Evolutionary conservation across 192 early-diverging fungal genomes (phyloP), one percentile per base, ranked within the genome.

Genomic region (Neocallimastix lanati): DNA sequence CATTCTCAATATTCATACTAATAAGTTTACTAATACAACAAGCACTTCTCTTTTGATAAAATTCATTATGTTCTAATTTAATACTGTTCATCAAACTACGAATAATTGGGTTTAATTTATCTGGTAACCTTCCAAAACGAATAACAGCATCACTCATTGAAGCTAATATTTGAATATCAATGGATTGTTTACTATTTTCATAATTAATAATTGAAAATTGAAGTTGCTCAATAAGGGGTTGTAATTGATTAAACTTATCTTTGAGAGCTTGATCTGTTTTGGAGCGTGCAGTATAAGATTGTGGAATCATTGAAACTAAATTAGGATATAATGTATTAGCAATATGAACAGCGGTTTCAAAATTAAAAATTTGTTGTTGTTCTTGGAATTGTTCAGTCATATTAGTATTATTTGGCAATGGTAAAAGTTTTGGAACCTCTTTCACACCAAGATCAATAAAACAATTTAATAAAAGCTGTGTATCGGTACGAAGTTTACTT

Each of bases 61-160:
- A 83, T 29, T 80, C 83, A 28, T 86, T 87, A 14, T 76, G 80
- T 82, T 93, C 92, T 40, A 81, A 82, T 83, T 95, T 94, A 79
- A 97, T 86, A 21, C 92, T 89, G 67, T 92, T 90, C 95, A 97
- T 98, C 29, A 99, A 83, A 77, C 92, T 85, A 28, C 95, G 90
- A 77, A 98, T 91, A 13, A 99, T 84, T 0, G 92, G 89, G 80
- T 93, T 96, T 13, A 96, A 86, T 82, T 94, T 96, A 0, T 85
- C 78, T 12, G 98, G 96, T 16, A 98, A 85, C 3, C 80, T 85
- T 7, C 92, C 93, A 29, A 97, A 80, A 13, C 90, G 89, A 0
- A 96, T 91, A 4, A 96, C 86, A 3, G 96, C 94, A 0, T 91
- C 88, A n/a, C 96, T 92, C 29, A 92, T 85, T 27, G 90, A 88